These are phyloP conservation scores for Phaeosphaeria sp. DNA, from an alignment of 2,329 filamentous ascomycete species.

Conservation along the genomic window DNA sequence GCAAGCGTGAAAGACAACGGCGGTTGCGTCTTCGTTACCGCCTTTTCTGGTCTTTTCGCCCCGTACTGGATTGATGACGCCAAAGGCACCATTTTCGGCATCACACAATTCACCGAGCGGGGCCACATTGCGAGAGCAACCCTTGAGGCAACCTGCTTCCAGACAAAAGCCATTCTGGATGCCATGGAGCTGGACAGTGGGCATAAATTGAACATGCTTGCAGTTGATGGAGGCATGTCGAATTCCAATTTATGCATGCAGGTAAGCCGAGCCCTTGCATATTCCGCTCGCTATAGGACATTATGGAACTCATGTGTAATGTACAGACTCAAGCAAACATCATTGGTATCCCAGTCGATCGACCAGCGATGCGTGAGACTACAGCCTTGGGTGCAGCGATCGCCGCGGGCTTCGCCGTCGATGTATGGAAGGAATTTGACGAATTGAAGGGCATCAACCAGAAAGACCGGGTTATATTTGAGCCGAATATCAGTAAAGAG, in stretches of 20 bases:
- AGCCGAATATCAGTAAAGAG: slow-evolving; percentile 66
- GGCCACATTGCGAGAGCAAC: slow-evolving; percentile 90
- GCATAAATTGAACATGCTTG: slow-evolving; percentile 74
- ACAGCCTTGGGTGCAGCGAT: slow-evolving; percentile 89
- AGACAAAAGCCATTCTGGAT: slow-evolving; percentile 89
- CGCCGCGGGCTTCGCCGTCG: slow-evolving; percentile 83
- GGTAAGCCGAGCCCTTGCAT: slow-evolving; percentile 32
- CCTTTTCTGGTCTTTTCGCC: slow-evolving; percentile 88
- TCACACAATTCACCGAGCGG: slow-evolving; percentile 83
- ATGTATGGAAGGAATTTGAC: slow-evolving; percentile 76
- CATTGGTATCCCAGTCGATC: slow-evolving; percentile 80
- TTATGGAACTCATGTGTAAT: slow-evolving; percentile 17
- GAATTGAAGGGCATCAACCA: slow-evolving; percentile 77
- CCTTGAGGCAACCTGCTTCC: slow-evolving; percentile 89
- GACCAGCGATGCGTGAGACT: slow-evolving; percentile 88
- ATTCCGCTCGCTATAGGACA: slow-evolving; percentile 1
- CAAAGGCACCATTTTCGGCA: slow-evolving; percentile 81
- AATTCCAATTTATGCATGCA: slow-evolving; percentile 91
- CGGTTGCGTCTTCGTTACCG: slow-evolving; percentile 84
- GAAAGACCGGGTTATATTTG: slow-evolving; percentile 72
- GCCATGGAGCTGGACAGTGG: slow-evolving; percentile 89
- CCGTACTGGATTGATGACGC: slow-evolving; percentile 96
- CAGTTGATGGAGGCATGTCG: slow-evolving; percentile 88
- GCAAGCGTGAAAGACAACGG: slow-evolving; percentile 75
- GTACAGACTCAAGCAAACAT: slow-evolving; percentile 79